Percentiles rank a stretch among this genome's conserved stretches.
These are phyloP conservation scores for slime mould (Dictyostelium discoideum) DNA, from an alignment of 78 protist genomes.

Conservation along the genomic window DNA sequence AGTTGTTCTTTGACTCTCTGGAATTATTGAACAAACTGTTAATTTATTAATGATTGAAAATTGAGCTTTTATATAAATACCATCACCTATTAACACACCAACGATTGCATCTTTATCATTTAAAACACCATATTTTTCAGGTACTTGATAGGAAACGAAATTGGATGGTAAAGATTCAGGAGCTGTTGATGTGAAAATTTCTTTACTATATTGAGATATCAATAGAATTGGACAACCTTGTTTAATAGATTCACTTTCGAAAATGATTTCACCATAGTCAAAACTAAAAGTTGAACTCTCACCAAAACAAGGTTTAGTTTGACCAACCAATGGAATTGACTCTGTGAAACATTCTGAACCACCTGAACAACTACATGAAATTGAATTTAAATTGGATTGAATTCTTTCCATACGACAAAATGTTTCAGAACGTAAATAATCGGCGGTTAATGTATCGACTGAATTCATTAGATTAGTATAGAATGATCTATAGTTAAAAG, in stretches of 20 bases:
- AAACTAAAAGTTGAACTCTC: neutral
- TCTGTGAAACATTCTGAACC: neutral
- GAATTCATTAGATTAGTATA: neutral
- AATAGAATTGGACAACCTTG: neutral
- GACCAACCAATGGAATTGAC: neutral
- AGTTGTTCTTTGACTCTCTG: neutral
- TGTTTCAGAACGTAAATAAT: conserved; percentile 27
- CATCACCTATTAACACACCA: conserved; percentile 1
- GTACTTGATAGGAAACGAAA: conserved; percentile 22
- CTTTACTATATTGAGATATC: neutral
- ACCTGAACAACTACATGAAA: conserved; percentile 32
- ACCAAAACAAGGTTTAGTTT: conserved; percentile 34
- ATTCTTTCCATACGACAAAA: conserved; percentile 42
- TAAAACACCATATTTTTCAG: conserved; percentile 2
- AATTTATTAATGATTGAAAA: neutral
- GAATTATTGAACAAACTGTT: neutral
- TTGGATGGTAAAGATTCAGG: neutral
- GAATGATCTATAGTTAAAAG: neutral
- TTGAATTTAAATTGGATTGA: conserved; percentile 16
- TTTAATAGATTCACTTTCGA: neutral
- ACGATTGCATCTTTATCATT: conserved; percentile 1
- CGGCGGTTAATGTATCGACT: neutral
- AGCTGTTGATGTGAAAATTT: neutral
- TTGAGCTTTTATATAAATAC: conserved; percentile 5
- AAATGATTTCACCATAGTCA: neutral